Base-by-base conservation (phyloP, 768 basidiomycete genomes). In the Mycena rosella region DNA sequence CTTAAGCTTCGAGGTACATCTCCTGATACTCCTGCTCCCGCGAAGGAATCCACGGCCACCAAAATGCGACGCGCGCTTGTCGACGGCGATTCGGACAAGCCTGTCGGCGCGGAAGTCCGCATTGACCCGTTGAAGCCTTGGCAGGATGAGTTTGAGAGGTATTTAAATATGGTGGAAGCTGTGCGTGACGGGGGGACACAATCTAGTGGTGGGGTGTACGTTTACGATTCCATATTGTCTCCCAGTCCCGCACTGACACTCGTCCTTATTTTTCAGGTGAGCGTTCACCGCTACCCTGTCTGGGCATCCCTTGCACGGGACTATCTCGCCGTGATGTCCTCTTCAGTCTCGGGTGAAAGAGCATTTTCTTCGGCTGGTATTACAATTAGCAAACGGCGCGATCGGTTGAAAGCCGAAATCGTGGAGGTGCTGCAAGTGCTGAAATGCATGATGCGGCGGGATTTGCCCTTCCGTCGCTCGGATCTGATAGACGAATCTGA, bases 341-440 rank as follows among this genome's bases (percentile, higher is more conserved):
- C 58, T 6, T 59, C 58, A 1, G 58, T 59, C 9, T 59, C 58
- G 0, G 34, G 44, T 15, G 45, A 59, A 27, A 20, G 58, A 3
- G 58, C 58, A 45, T 59, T 59, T 26, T 59, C 58, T 14, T 59
- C 58, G 5, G 58, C 58, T 14, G 58, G 58, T 20, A 59, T 55
- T 26, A 55, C 54, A 8, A 55, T 55, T 26, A 55, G 54, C 24
- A 55, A 55, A 27, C 8, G 54, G n/a, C 54, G 54, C 38, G 40
- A 55, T 18, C 54, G 36, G 3, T 52, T 65, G n/a, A 52, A 47
- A 17, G 36, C 48, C 5, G 63, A 65, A 18, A 58, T 36, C 11
- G 55, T 54, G 9, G 63, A 65, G 17, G 63, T 48, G 5, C 18
- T 55, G 36, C 54, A 55, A 27, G 54, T 55, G 3, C 36, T 55